A percentile compares a stretch with the other conserved stretches of the same genome.
Conservation (phyloP, 179 eudicot genomes). For the Dionaea muscipula region DNA sequence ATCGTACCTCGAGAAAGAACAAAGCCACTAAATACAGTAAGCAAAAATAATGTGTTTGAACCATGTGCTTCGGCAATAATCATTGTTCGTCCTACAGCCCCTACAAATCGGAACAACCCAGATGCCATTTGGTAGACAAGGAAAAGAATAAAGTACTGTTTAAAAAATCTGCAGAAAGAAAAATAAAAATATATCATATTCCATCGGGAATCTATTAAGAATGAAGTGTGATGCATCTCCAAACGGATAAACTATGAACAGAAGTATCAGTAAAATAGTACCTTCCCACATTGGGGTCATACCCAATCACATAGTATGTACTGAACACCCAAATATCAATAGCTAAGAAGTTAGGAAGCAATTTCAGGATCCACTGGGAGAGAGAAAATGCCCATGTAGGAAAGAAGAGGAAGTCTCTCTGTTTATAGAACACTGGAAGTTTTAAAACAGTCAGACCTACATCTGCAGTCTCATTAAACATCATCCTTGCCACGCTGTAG, state of each 20-base stretch:
- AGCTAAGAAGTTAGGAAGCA: slow-evolving; percentile 35
- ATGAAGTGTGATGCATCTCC: not conserved
- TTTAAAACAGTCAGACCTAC: slow-evolving; percentile 35
- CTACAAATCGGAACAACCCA: slow-evolving; percentile 18
- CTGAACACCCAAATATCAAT: slow-evolving; percentile 26
- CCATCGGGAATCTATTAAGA: not conserved
- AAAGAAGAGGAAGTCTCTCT: slow-evolving; percentile 47
- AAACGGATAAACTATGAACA: not conserved
- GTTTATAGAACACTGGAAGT: slow-evolving; percentile 64
- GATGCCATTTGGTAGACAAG: slow-evolving; percentile 13
- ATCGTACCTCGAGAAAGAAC: slow-evolving; percentile 22
- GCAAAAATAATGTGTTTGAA: slow-evolving; percentile 9
- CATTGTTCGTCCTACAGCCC: slow-evolving; percentile 16
- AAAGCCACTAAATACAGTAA: slow-evolving; percentile 19
- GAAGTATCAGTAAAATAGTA: slow-evolving; percentile 8
- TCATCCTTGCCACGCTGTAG: slow-evolving; percentile 15
- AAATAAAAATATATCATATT: not conserved
- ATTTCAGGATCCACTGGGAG: slow-evolving; percentile 46
- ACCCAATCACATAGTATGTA: slow-evolving; percentile 53
- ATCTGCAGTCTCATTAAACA: slow-evolving; percentile 45
- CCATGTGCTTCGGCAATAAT: slow-evolving; percentile 19
- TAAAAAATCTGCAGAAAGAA: slow-evolving; percentile 19
- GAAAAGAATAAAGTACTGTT: slow-evolving; percentile 18
- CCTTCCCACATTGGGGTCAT: slow-evolving; percentile 45
- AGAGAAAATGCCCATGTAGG: slow-evolving; percentile 52